Base-by-base conservation (phyloP, 2,329 filamentous ascomycete species). In the Geosmithia morbida region DNA sequence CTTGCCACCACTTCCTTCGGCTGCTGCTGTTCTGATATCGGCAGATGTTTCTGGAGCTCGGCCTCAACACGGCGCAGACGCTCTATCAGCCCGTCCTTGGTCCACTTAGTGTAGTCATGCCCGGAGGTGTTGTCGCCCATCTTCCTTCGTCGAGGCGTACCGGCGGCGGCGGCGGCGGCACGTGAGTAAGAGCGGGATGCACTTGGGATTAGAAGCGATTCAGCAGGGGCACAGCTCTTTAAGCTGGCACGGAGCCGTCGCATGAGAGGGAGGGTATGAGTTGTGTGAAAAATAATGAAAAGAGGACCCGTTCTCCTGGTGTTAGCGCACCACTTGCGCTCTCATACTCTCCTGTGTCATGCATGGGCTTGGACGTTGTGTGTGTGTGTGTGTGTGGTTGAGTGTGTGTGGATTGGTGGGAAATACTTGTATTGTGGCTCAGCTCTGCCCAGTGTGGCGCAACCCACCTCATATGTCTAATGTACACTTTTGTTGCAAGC, bases 21-120 rank as follows among this genome's bases (percentile, higher is more conserved):
- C 26, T n/a, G 29, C 43, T 43, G 16, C 16, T 49, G 37, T 37
- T 37, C 33, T 22, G 45, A 20, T 8, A 18, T 17, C 11, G 19
- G 33, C 8, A 29, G 46, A 20, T 33, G 46, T 17, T 11, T 41
- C 30, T 48, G 20, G 14, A 88, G 65, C 57, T 86, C 74, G 4
- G 69, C 60, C 61, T 94, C 87, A 7, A 92, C 70, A 46, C 76
- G 67, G 16, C 70, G 74, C 43, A 94, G 79, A 41, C 83, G 75
- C 53, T 75, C 66, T 42, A 92, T 75, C 39, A 92, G 75, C 43
- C 77, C 77, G 40, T 79, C 71, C 51, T 77, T 79, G 47, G 75
- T 80, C 84, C 83, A 89, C 52, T 69, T 71, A 41, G 70, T 70
- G 64, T 89, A 89, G 43, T 69, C 43, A 18, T 44, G 30, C 2